phyloP scores from a whole-genome alignment of 768 basidiomycete genomes.

The Inosperma sp. region DNA sequence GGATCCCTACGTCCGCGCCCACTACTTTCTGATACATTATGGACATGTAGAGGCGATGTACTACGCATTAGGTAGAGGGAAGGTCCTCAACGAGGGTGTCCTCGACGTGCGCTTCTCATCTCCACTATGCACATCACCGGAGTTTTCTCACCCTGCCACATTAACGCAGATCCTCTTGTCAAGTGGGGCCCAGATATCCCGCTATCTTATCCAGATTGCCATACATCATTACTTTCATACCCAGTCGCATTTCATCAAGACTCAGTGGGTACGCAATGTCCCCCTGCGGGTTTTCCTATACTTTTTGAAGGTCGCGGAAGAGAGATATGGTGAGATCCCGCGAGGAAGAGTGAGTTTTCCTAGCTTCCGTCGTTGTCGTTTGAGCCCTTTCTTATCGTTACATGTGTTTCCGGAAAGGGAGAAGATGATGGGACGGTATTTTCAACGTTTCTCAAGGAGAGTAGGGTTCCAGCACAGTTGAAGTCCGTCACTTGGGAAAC shows the following conservation, averaged over 20 bases:
- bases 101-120: constrained; percentile 54
- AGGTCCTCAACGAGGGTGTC: constrained; percentile 56
- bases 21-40: constrained; percentile 73
- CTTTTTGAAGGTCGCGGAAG: constrained; percentile 56
- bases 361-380: too few species aligned
- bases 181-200: constrained; percentile 73
- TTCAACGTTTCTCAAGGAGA: constrained; percentile 62
- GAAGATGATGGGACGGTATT: constrained; percentile 75
- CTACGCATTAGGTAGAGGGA: constrained; percentile 70
- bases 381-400: too few species aligned
- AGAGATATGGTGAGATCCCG: constrained; percentile 62
- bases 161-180: constrained; percentile 58
- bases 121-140: constrained; percentile 13
- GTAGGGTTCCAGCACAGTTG: constrained; percentile 54
- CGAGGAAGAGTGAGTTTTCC: constrained; percentile 43
- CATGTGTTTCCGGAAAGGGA: constrained; percentile 45
- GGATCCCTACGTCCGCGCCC: constrained; percentile 72
- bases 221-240: constrained; percentile 77
- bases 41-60: constrained; percentile 67
- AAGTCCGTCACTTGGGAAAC: constrained; percentile 60
- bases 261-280: constrained; percentile 66
- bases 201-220: constrained; percentile 74
- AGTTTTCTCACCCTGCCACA: constrained; percentile 21
- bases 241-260: constrained; percentile 69
- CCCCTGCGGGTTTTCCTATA: constrained; percentile 57